Evolutionary conservation across 345 rosid genomes (phyloP), one percentile per base, ranked within the genome.

Genomic region (Eucalyptus cloeziana): DNA sequence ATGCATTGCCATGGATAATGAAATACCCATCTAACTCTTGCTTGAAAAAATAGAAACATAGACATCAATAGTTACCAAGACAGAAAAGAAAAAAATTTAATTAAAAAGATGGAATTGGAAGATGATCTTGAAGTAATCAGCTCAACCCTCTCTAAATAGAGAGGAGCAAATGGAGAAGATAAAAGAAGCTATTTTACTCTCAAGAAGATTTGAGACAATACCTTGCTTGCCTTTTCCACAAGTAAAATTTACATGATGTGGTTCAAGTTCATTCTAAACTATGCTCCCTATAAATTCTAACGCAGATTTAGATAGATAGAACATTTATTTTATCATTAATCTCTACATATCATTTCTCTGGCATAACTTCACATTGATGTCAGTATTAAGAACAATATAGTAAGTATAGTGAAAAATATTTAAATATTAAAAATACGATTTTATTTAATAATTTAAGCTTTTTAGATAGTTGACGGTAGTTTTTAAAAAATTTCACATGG

Each of bases 381-480:
- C 22, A 6, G 4, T 31, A n/a, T 31, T 67, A 15, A 67, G 43
- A 15, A 67, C 16, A 67, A 67, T 67, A 16, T 64, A 30, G 0
- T 4, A 16, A 31, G 12, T 67, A 67, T 67, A 31, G 22, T 31
- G 56, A 52, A 52, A 52, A 19, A 52, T 19, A 52, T 52, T 19
- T 52, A 52, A 19, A 52, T 52, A 19, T 52, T 7, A 52, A 52
- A 52, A 52, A 0, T 7, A 52, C 1, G 0, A 52, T 1, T 52
- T 52, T 52, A 52, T 0, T 52, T 52, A 52, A 52, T 9, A 52
- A 52, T 19, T 52, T 52, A 52, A 52, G 56, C 2, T 3, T 52
- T 52, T 52, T 52, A 52, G 56, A 52, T 0, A 1, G 0, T 52
- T 0, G 0, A 0, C 0, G 1, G 0, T 19, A 1, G 3, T 19